Base-by-base conservation (phyloP, 2,329 filamentous ascomycete species). In the Pseudocercospora cruenta region DNA sequence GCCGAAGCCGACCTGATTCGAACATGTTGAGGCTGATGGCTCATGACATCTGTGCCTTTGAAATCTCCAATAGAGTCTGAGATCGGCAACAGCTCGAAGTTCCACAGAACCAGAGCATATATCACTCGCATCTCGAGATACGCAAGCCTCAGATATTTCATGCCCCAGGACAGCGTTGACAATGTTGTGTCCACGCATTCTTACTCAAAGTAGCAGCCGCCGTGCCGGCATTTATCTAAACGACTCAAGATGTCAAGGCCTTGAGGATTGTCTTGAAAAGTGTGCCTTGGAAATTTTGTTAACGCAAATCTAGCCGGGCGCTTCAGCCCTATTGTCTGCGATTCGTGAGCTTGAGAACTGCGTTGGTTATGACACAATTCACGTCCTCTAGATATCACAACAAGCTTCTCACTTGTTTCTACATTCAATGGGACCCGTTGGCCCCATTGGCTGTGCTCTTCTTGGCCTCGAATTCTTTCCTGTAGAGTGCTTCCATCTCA, bases 401-500 rank as follows among this genome's bases (percentile, higher is more conserved):
- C 39, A 43, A 43, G 39, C 39, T 43, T 43, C n/a, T 43, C 16
- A 43, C 39, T 36, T 36, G 8, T 31, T 33, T 12, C 22, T 7
- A 33, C 26, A 24, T n/a, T 62, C 31, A 63, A 8, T 63, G 47
- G 9, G n/a, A 6, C 4, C 53, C 53, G 26, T 36, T 62, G 12
- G 36, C 31, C 33, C 64, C 67, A 53, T 68, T 64, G 22, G 36
- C 28, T 1, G 19, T 43, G 21, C 61, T 58, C 26, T 63, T 60
- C 28, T 60, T 65, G 16, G 43, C 62, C n/a, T 69, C 51, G 43
- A 72, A 65, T 45, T 76, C 71, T 45, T 68, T 66, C 43, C 67
- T 63, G 67, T 77, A 82, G 2, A 81, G 39, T 4, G 74, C 74
- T 71, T 82, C 80, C 82, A 83, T 82, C 72, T 82, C 80, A 54